phyloP scores from a whole-genome alignment of 345 rosid species.

The Conringia planisiliqua region DNA sequence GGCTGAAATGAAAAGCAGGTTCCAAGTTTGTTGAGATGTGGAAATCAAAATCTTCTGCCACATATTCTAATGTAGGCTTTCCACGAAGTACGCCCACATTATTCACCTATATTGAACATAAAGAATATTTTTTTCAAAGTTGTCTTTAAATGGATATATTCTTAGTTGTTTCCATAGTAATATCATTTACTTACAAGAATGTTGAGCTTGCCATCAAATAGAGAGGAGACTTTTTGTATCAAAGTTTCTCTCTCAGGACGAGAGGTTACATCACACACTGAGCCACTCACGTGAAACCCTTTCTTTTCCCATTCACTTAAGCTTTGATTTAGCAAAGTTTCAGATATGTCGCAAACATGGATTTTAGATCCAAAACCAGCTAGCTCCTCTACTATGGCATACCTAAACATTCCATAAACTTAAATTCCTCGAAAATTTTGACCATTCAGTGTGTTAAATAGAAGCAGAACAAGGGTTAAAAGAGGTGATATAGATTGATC shows the following conservation, averaged over 20 bases:
- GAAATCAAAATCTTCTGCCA: neutral
- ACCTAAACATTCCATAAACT: neutral
- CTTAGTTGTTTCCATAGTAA: neutral
- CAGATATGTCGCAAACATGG: no score
- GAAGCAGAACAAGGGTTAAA: neutral
- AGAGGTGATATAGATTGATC: neutral
- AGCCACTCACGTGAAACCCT: conserved; percentile 25
- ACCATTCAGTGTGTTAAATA: neutral
- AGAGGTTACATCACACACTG: conserved; percentile 24
- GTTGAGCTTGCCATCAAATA: neutral
- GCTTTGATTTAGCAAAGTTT: no score
- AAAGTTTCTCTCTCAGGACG: conserved; percentile 15
- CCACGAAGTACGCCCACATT: neutral
- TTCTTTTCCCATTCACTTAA: conserved; percentile 15
- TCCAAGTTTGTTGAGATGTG: conserved; percentile 47
- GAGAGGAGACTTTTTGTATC: neutral
- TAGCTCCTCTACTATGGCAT: conserved; percentile 26
- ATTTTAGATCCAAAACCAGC: conserved; percentile 3
- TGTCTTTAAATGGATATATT: neutral
- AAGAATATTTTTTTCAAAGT: neutral
- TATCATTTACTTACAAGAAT: neutral
- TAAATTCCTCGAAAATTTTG: neutral
- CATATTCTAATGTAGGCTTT: neutral
- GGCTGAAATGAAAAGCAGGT: conserved; percentile 47
- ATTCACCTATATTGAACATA: neutral